Percentiles rank a stretch among this genome's conserved stretches.
Evolutionary conservation across 345 rosid genomes (phyloP).

Genomic region (Aquilaria yunnanensis): DNA sequence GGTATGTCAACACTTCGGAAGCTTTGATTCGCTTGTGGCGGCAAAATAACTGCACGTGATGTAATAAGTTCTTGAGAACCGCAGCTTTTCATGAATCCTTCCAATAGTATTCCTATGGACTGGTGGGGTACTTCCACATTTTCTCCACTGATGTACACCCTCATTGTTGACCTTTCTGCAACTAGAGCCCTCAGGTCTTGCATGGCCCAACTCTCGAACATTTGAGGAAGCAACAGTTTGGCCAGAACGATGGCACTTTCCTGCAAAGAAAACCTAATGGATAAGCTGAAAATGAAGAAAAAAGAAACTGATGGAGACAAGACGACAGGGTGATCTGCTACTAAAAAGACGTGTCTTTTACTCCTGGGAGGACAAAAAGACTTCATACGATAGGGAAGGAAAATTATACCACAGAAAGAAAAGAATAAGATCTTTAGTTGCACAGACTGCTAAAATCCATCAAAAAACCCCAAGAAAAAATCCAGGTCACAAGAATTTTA

Average conservation of each 20-base stretch:
- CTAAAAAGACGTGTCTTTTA: too few relatives aligned
- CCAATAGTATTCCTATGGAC: constrained; percentile 67
- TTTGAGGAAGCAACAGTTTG: constrained; percentile 77
- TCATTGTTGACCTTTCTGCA: constrained; percentile 56
- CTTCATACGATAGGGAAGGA: not conserved
- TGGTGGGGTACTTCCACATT: constrained; percentile 51
- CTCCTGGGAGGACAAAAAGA: too few relatives aligned
- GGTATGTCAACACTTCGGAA: constrained; percentile 37
- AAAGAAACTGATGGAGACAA: not conserved
- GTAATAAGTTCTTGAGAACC: constrained; percentile 47
- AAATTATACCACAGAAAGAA: not conserved
- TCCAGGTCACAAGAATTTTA: too few relatives aligned
- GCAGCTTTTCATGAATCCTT: constrained; percentile 62
- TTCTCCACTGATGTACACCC: constrained; percentile 61
- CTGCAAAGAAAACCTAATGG: constrained; percentile 28
- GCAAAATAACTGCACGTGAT: constrained; percentile 60
- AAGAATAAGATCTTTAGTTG: not conserved
- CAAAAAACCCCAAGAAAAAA: too few relatives aligned
- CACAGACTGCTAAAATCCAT: too few relatives aligned
- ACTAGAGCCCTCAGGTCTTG: constrained; percentile 76
- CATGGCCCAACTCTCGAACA: constrained; percentile 74
- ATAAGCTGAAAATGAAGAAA: not conserved
- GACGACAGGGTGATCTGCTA: too few relatives aligned
- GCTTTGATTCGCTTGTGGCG: constrained; percentile 43
- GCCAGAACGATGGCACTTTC: constrained; percentile 82